Conservation (phyloP, 257 asterid species). For the Nicotiana otophora region DNA sequence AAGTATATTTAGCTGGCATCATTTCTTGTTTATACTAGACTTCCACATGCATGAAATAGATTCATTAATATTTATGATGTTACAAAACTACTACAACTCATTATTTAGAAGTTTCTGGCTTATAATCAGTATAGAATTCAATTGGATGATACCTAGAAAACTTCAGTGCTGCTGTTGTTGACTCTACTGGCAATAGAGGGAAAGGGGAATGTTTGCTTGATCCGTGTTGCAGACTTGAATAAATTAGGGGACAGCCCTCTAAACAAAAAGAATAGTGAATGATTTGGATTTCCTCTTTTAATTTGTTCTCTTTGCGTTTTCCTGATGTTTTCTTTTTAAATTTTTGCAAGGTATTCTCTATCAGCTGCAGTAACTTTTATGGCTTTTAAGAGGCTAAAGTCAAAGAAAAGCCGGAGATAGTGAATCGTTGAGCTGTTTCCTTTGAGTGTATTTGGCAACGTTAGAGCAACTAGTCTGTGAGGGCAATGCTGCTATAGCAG, state of each 20-base stretch:
- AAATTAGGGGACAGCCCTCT: neutral
- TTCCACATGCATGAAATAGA: neutral
- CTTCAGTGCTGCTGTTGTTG: neutral
- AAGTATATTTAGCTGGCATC: neutral
- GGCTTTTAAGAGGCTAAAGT: slow-evolving; percentile 79
- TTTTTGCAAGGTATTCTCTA: slow-evolving; percentile 70
- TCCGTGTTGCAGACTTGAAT: neutral
- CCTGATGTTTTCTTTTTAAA: neutral
- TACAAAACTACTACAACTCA: neutral
- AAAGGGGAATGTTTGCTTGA: neutral
- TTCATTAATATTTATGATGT: neutral
- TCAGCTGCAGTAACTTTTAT: slow-evolving; percentile 93
- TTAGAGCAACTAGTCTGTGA: neutral
- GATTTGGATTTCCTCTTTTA: neutral
- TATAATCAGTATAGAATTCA: neutral
- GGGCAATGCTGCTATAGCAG: neutral
- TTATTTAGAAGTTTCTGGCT: neutral
- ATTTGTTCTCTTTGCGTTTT: neutral
- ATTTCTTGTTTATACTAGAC: neutral
- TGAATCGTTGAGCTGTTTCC: neutral
- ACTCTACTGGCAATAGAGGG: neutral
- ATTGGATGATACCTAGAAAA: neutral
- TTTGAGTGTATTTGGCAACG: neutral
- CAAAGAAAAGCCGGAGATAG: slow-evolving; percentile 47
- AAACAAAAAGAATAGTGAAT: neutral